phyloP scores from a whole-genome alignment of 805 yeast genomes.

The Diddensiella santjacobensis region DNA sequence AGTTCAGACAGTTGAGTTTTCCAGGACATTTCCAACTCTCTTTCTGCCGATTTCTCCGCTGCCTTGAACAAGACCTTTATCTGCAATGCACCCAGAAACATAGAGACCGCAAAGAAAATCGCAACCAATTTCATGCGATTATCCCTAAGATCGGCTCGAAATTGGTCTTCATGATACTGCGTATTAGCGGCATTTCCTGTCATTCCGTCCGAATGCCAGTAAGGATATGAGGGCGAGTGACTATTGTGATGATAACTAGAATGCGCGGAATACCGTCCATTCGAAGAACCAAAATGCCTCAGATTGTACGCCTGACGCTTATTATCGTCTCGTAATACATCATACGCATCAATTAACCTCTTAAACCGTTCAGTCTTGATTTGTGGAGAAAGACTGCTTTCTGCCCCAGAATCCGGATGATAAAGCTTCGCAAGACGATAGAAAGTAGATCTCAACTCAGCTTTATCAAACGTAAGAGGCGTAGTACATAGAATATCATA shows the following conservation, averaged over 20 bases:
- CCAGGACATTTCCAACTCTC: conserved; percentile 37
- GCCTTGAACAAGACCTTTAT: conserved; percentile 33
- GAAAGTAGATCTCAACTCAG: conserved; percentile 46
- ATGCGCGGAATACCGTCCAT: not conserved
- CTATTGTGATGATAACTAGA: not conserved
- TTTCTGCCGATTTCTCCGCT: conserved; percentile 23
- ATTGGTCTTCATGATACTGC: conserved; percentile 29
- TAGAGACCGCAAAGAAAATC: conserved; percentile 39
- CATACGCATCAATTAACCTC: conserved; percentile 54
- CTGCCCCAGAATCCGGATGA: conserved; percentile 63
- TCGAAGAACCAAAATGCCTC: conserved; percentile 15
- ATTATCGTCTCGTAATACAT: conserved; percentile 46
- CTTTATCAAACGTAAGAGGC: conserved; percentile 36
- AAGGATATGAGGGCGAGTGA: not conserved
- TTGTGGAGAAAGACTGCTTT: conserved; percentile 37
- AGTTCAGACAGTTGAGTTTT: conserved; percentile 34
- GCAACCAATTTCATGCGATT: conserved; percentile 43
- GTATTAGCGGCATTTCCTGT: not conserved
- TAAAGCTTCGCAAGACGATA: conserved; percentile 65
- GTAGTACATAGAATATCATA: conserved; percentile 59
- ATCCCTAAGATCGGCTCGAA: conserved; percentile 36
- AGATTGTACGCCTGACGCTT: conserved; percentile 45
- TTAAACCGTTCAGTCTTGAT: conserved; percentile 49
- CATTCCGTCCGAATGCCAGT: not conserved
- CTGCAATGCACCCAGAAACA: conserved; percentile 38